Conservation (phyloP, 2,329 filamentous ascomycete genomes). For the Exophiala xenobiotica region DNA sequence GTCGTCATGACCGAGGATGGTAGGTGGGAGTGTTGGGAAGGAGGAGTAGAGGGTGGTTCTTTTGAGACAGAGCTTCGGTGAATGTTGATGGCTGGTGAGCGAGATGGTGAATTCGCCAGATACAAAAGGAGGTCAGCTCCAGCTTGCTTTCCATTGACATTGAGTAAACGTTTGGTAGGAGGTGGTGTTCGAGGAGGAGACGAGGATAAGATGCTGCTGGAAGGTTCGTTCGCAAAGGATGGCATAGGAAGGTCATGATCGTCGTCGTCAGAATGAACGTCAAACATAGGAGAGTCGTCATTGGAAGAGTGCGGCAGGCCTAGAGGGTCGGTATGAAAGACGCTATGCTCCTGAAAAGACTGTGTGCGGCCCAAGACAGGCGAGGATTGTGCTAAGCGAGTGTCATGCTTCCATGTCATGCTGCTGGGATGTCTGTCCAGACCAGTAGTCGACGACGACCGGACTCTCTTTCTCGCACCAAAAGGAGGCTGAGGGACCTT, state of each 20-base stretch:
- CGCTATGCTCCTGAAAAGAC: conserved; percentile 69
- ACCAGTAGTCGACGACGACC: conserved; percentile 65
- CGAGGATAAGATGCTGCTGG: conserved; percentile 57
- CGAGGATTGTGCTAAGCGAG: conserved; percentile 80
- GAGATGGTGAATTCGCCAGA: conserved; percentile 83
- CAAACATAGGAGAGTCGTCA: conserved; percentile 37
- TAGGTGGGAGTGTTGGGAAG: conserved; percentile 59
- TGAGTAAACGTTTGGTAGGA: conserved; percentile 49
- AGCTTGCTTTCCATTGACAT: conserved; percentile 66
- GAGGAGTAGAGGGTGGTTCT: conserved; percentile 74
- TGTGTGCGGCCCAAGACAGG: conserved; percentile 70
- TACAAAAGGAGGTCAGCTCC: conserved; percentile 79
- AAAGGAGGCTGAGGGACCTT: conserved; percentile 49
- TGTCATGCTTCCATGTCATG: conserved; percentile 71
- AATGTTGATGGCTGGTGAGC: conserved; percentile 57
- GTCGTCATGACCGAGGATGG: conserved; percentile 55
- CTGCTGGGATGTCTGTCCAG: conserved; percentile 47
- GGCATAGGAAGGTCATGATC: conserved; percentile 76
- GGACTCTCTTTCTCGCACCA: conserved; percentile 63
- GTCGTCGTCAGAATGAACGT: conserved; percentile 62
- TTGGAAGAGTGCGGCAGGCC: conserved; percentile 55
- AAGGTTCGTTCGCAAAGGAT: conserved; percentile 60
- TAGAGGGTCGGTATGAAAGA: conserved; percentile 72
- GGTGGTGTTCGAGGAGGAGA: conserved; percentile 84
- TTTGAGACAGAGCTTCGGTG: conserved; percentile 50